Conservation (phyloP, 2,329 filamentous ascomycete genomes). For the Xylariaceae sp. region DNA sequence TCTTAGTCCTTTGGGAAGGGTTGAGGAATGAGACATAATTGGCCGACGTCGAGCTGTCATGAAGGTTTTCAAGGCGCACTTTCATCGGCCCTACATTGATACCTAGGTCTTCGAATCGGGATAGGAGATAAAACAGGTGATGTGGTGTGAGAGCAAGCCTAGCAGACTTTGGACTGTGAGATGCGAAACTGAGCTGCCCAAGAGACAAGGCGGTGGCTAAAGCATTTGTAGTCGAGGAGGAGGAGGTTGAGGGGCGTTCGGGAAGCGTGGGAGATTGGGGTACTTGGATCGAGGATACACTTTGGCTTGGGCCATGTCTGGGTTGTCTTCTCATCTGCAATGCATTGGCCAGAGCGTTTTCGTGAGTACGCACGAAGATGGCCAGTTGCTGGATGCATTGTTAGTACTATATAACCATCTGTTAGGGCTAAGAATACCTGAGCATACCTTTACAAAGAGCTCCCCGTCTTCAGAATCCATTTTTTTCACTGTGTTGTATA, state of each 20-base stretch:
- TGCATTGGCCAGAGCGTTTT: conserved; percentile 94
- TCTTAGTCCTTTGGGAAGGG: conserved; percentile 75
- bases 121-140: conserved; percentile 93
- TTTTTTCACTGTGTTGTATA: conserved; percentile 50
- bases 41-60: conserved; percentile 77
- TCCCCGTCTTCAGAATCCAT: conserved; percentile 89
- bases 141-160: conserved; percentile 92
- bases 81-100: conserved; percentile 95
- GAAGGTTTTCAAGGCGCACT: conserved; percentile 88
- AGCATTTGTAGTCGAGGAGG: conserved; percentile 66
- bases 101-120: conserved; percentile 86
- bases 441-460: conserved; percentile 76
- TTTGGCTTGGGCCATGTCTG: conserved; percentile 67
- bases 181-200: conserved; percentile 78
- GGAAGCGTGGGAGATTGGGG: conserved; percentile 56
- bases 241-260: conserved; percentile 60
- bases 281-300: conserved; percentile 54
- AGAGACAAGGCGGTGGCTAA: conserved; percentile 84
- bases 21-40: conserved; percentile 96
- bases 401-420: no score
- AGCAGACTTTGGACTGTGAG: conserved; percentile 79
- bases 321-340: conserved; percentile 77
- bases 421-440: conserved; percentile 23
- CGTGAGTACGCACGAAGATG: conserved; percentile 92
- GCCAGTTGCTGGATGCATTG: conserved; percentile 75